Evolutionary conservation across 768 basidiomycete species (phyloP).

Genomic region (Russula sp.): DNA sequence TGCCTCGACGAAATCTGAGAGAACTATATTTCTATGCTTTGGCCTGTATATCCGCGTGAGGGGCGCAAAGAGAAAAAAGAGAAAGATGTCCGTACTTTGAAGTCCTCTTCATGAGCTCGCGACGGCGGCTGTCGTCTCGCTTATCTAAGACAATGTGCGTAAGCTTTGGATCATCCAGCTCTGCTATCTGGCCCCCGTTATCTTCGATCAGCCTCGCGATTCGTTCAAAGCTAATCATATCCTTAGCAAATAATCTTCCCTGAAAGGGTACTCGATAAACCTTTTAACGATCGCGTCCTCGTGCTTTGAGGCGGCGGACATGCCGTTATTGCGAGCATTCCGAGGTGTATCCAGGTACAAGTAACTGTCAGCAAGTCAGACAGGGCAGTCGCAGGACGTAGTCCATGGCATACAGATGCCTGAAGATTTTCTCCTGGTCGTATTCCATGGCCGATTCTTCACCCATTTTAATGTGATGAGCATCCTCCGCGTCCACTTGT

Average conservation of each 20-base stretch:
- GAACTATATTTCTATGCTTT: constrained; percentile 69
- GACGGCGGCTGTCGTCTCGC: constrained; percentile 66
- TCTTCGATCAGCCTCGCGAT: constrained; percentile 45
- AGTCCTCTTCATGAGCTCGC: constrained; percentile 62
- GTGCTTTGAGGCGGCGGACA: constrained; percentile 48
- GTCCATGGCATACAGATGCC: constrained; percentile 53
- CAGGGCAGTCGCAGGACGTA: background rate
- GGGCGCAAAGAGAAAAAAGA: background rate
- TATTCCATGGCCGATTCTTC: constrained; percentile 70
- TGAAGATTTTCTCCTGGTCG: constrained; percentile 73
- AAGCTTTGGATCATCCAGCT: constrained; percentile 66
- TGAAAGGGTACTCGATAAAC: constrained; percentile 33
- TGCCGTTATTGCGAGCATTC: constrained; percentile 60
- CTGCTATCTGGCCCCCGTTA: constrained; percentile 68
- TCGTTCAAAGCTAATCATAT: constrained; percentile 45
- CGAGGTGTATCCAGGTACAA: constrained; percentile 84
- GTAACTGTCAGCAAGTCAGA: constrained; percentile 38
- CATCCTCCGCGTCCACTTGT: background rate
- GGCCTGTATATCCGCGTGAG: constrained; percentile 37
- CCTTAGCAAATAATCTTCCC: background rate
- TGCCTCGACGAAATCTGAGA: constrained; percentile 68
- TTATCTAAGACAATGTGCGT: constrained; percentile 86
- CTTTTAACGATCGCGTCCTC: constrained; percentile 45
- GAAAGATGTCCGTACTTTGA: constrained; percentile 45
- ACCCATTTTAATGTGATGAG: constrained; percentile 45